Percentiles rank a stretch among this genome's conserved stretches.
Evolutionary conservation across 129 eudicot species (phyloP).

Genomic region (Cynara cardunculus): DNA sequence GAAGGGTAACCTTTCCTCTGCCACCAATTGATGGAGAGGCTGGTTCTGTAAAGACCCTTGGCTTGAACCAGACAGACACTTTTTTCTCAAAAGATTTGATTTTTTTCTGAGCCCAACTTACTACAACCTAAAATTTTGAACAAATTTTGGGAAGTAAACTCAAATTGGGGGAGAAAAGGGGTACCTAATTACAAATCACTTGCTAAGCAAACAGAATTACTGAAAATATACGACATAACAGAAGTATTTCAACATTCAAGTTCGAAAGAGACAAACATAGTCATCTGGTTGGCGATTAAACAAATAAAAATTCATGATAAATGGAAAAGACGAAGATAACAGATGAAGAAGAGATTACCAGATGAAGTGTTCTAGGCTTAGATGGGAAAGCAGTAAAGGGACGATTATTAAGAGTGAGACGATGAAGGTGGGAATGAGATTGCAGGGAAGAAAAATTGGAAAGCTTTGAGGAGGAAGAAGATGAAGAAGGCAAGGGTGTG

Average conservation of each 20-base stretch:
- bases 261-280: background rate
- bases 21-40: too few relatives aligned
- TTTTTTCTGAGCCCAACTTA: background rate
- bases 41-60: too few relatives aligned
- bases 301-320: background rate
- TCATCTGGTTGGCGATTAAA: background rate
- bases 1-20: too few relatives aligned
- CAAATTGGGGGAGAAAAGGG: background rate
- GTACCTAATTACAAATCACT: background rate
- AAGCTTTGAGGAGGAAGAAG: constrained; percentile 26
- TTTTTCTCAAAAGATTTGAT: background rate
- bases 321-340: background rate
- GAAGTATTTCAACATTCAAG: background rate
- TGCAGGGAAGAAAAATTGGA: constrained; percentile 36
- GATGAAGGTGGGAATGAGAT: constrained; percentile 25
- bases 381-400: constrained; percentile 9
- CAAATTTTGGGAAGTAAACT: background rate
- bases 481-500: constrained; percentile 15
- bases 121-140: background rate
- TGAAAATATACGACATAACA: background rate
- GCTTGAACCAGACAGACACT: background rate
- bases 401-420: constrained; percentile 11
- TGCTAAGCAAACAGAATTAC: background rate
- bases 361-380: constrained; percentile 30
- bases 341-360: constrained; percentile 27